phyloP scores from a whole-genome alignment of 495 filamentous ascomycete genomes.

The Recurvomyces mirabilis region DNA sequence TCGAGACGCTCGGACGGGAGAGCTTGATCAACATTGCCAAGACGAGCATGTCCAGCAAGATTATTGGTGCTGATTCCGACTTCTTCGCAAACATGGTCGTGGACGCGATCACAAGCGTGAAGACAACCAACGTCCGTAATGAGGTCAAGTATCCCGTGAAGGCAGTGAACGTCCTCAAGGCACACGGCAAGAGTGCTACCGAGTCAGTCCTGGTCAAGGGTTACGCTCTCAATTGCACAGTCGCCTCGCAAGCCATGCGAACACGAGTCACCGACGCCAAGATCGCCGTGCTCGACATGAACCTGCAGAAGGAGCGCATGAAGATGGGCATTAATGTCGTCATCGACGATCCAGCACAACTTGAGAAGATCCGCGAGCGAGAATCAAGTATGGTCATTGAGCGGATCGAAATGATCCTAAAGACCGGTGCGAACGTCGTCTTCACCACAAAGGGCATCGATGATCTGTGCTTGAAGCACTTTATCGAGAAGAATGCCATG shows the following conservation, averaged over 20 bases:
- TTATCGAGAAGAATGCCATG: slow-evolving; percentile 93
- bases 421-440: slow-evolving; percentile 91
- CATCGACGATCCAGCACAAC: slow-evolving; percentile 88
- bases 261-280: slow-evolving; percentile 88
- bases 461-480: slow-evolving; percentile 85
- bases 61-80: slow-evolving; percentile 89
- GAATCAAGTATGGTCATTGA: slow-evolving; percentile 90
- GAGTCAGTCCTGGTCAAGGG: slow-evolving; percentile 91
- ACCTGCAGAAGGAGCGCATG: slow-evolving; percentile 97
- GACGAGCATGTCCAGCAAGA: slow-evolving; percentile 98
- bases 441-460: slow-evolving; percentile 98
- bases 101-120: slow-evolving; percentile 91
- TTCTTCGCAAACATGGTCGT: slow-evolving; percentile 98
- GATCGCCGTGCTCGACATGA: slow-evolving; percentile 96
- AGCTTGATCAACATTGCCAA: slow-evolving; percentile 90
- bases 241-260: slow-evolving; percentile 95
- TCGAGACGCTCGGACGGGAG: slow-evolving; percentile 80
- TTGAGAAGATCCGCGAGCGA: slow-evolving; percentile 90
- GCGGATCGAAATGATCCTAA: slow-evolving; percentile 91
- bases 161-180: slow-evolving; percentile 96
- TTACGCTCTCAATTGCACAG: slow-evolving; percentile 97
- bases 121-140: slow-evolving; percentile 75
- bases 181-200: slow-evolving; percentile 81
- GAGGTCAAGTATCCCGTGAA: slow-evolving; percentile 97
- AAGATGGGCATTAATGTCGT: slow-evolving; percentile 98